A percentile compares a stretch with the other conserved stretches of the same genome.
Evolutionary conservation across 768 basidiomycete genomes (phyloP).

Genomic region (Cubamyces lactineus): DNA sequence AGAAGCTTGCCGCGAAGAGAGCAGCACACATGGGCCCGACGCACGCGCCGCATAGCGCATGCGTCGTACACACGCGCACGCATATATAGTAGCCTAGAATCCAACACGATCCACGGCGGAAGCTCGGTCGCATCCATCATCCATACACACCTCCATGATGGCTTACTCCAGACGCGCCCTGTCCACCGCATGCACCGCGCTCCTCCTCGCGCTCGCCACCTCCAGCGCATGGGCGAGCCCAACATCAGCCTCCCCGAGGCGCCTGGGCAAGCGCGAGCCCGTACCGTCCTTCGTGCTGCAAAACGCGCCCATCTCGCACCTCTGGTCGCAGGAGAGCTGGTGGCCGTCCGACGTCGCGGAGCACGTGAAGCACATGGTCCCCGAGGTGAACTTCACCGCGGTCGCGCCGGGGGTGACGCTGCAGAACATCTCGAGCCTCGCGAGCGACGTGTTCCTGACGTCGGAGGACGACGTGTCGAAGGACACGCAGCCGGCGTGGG

Average conservation of each 20-base stretch:
- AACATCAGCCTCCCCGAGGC: background rate
- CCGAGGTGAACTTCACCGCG: constrained; percentile 23
- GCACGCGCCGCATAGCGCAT: too few species aligned
- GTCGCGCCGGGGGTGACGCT: constrained; percentile 27
- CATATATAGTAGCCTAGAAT: too few species aligned
- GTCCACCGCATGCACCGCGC: background rate
- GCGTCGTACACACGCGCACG: too few species aligned
- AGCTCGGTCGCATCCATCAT: too few species aligned
- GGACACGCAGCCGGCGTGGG: constrained; percentile 23
- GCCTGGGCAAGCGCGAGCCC: constrained; percentile 17
- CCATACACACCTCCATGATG: too few species aligned
- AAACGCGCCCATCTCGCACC: constrained; percentile 33
- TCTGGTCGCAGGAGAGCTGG: constrained; percentile 29
- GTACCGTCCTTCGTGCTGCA: constrained; percentile 31
- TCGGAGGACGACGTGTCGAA: constrained; percentile 27
- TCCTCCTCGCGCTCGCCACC: constrained; percentile 8
- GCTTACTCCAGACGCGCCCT: background rate
- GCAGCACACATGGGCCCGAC: too few species aligned
- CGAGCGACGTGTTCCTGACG: constrained; percentile 26
- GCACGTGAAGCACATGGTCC: constrained; percentile 30
- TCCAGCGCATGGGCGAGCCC: constrained; percentile 4
- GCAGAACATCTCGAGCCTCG: constrained; percentile 22
- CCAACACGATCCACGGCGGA: too few species aligned
- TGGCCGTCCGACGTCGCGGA: constrained; percentile 33
- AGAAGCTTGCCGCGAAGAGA: too few species aligned